Evolutionary conservation across 106 monocot species (phyloP).

Genomic region (Dioscorea zingiberensis): DNA sequence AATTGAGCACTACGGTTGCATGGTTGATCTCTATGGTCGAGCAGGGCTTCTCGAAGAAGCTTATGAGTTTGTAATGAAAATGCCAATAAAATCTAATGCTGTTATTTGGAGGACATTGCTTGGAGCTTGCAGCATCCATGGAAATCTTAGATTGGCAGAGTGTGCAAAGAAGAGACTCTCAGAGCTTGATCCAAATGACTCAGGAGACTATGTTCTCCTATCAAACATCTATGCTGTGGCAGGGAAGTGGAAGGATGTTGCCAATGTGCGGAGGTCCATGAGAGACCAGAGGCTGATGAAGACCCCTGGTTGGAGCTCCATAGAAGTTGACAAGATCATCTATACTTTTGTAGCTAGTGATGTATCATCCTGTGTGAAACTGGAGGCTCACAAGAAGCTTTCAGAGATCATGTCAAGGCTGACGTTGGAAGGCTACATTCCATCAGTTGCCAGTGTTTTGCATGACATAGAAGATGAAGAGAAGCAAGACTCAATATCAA

Average conservation of each 20-base stretch:
- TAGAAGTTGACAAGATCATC: slow-evolving; percentile 37
- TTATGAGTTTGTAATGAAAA: slow-evolving; percentile 29
- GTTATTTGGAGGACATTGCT: slow-evolving; percentile 70
- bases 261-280: slow-evolving; percentile 37
- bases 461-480: slow-evolving; percentile 61
- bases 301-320: slow-evolving; percentile 60
- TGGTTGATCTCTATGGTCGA: slow-evolving; percentile 69
- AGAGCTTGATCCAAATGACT: slow-evolving; percentile 47
- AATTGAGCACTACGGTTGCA: slow-evolving; percentile 68
- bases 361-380: slow-evolving; percentile 3
- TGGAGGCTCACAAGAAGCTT: slow-evolving; percentile 34
- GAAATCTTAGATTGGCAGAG: slow-evolving; percentile 42
- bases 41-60: slow-evolving; percentile 61
- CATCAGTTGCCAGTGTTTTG: slow-evolving; percentile 32
- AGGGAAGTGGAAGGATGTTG: slow-evolving; percentile 56
- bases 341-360: slow-evolving; percentile 36
- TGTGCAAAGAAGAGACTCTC: slow-evolving; percentile 30
- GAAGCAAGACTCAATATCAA: slow-evolving; percentile 29
- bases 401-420: slow-evolving; percentile 35
- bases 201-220: slow-evolving; percentile 39
- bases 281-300: slow-evolving; percentile 32
- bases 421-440: slow-evolving; percentile 31
- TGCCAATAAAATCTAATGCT: slow-evolving; percentile 49
- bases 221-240: slow-evolving; percentile 52
- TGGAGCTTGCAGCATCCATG: slow-evolving; percentile 70